Base-by-base conservation (phyloP, 495 filamentous ascomycete species). In the Massariosphaeria phaeospora region DNA sequence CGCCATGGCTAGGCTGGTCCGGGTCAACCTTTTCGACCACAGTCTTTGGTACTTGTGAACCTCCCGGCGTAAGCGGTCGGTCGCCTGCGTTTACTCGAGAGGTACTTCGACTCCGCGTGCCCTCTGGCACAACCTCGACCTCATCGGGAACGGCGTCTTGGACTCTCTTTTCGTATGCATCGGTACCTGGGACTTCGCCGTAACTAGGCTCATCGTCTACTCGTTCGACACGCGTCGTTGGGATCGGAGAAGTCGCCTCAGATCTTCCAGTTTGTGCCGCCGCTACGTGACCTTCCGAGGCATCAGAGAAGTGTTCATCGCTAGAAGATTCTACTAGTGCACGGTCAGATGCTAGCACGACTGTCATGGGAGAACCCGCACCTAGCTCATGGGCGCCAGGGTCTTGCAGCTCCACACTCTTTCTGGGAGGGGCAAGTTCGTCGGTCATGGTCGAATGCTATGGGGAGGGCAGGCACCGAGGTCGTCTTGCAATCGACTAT, bases 241-340 rank as follows among this genome's bases (percentile, higher is more conserved):
- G 82, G 55, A 83, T 73, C 55, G 81, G 75, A 46, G 82, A 84
- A 39, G 69, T 62, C 56, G 69, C 67, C 55, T 68, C 41, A n/a
- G 59, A 60, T 26, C 56, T 26, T 7, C 39, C 57, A 10, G 52
- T 66, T 46, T 55, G 54, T 24, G 30, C 46, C 17, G 26, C 30
- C 18, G 36, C 64, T 56, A 43, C 61, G 66, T 47, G 70, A 55
- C 81, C 86, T 69, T 91, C 86, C 51, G 82, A 85, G 55, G 90
- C 90, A 75, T 95, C 90, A 43, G 89, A 89, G 69, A 90, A 96
- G 70, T 95, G 87, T 44, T 96, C 90, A 24, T 94, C 79, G 49
- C 77, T 88, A 17, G 85, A 86, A 41, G 73, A 77, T 68, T 77
- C 81, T 79, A 53, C 23, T 50, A 65, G 55, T 59, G 44, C 36